A percentile compares a stretch with the other conserved stretches of the same genome.
These are phyloP conservation scores for Nowakowskiella sp. DNA, from an alignment of 192 early-diverging fungal genomes.

Conservation along the genomic window DNA sequence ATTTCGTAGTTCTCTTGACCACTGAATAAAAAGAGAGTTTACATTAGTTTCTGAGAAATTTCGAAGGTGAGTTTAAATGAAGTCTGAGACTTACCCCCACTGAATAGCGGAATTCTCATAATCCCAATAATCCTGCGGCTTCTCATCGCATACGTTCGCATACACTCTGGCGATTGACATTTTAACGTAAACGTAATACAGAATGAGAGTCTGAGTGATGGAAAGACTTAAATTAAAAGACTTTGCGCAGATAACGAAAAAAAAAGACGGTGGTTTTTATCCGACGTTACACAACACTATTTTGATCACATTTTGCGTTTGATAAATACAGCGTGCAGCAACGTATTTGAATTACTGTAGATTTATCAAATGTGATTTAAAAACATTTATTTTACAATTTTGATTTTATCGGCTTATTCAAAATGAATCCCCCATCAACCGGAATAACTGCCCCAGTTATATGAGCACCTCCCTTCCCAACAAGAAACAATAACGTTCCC, in stretches of 20 bases:
- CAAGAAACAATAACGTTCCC: constrained; percentile 72
- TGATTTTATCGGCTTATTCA: too few species aligned
- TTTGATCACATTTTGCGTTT: too few species aligned
- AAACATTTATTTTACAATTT: too few species aligned
- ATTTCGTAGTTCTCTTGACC: constrained; percentile 97
- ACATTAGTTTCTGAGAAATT: constrained; percentile 5
- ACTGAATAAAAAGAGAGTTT: constrained; percentile 25
- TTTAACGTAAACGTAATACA: too few species aligned
- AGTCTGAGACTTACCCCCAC: constrained; percentile 69
- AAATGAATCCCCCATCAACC: constrained; percentile 86
- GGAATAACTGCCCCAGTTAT: constrained; percentile 74
- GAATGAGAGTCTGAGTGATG: too few species aligned
- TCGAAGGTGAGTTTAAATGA: constrained; percentile 1
- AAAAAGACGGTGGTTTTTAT: too few species aligned
- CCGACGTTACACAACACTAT: too few species aligned
- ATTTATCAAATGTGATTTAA: too few species aligned
- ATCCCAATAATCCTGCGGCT: constrained; percentile 89
- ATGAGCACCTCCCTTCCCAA: constrained; percentile 66
- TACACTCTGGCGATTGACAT: constrained; percentile 77
- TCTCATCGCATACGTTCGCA: constrained; percentile 74
- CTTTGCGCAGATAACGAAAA: too few species aligned
- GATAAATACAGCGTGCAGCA: too few species aligned
- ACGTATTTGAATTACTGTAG: too few species aligned
- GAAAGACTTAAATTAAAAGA: too few species aligned
- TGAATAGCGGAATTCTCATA: constrained; percentile 88